A percentile compares a stretch with the other conserved stretches of the same genome.
phyloP scores from a whole-genome alignment of 2,329 filamentous ascomycete genomes.

The Lecanoromycetidae sp. region DNA sequence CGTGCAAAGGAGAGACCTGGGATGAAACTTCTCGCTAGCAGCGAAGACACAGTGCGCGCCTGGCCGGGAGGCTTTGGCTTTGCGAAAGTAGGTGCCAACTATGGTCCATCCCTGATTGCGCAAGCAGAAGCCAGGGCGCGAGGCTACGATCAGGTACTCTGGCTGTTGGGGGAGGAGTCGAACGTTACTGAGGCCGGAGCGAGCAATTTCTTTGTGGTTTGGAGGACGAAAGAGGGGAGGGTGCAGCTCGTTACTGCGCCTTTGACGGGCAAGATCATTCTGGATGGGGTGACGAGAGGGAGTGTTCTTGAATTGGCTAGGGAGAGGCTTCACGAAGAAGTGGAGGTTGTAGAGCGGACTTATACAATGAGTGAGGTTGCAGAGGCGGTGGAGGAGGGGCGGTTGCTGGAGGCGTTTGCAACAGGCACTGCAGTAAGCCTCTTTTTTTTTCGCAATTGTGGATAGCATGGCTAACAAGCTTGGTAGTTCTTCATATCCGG shows the following conservation, averaged over 20 bases:
- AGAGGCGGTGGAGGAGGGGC: slow-evolving; percentile 59
- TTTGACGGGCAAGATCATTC: slow-evolving; percentile 67
- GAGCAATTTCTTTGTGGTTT: slow-evolving; percentile 82
- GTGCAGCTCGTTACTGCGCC: slow-evolving; percentile 71
- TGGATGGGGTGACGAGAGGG: slow-evolving; percentile 77
- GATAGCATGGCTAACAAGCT: background rate
- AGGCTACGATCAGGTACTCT: slow-evolving; percentile 85
- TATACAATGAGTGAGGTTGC: slow-evolving; percentile 71
- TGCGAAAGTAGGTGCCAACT: slow-evolving; percentile 88
- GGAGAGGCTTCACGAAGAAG: slow-evolving; percentile 41
- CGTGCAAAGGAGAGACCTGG: slow-evolving; percentile 25
- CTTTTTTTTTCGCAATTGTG: background rate
- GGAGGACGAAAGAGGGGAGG: slow-evolving; percentile 53
- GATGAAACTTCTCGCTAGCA: slow-evolving; percentile 63
- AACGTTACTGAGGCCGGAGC: slow-evolving; percentile 84
- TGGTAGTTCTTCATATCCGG: slow-evolving; percentile 58
- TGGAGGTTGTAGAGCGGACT: slow-evolving; percentile 60
- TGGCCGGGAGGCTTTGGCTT: slow-evolving; percentile 91
- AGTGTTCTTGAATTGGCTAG: slow-evolving; percentile 64
- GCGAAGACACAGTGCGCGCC: slow-evolving; percentile 72
- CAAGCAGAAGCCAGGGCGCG: slow-evolving; percentile 59
- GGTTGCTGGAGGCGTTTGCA: slow-evolving; percentile 73
- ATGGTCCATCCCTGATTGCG: slow-evolving; percentile 70
- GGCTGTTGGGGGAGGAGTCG: slow-evolving; percentile 69
- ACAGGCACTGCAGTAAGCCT: slow-evolving; percentile 68